Evolutionary conservation across 2,329 filamentous ascomycete species (phyloP).

Genomic region (Aspergillus neotritici): DNA sequence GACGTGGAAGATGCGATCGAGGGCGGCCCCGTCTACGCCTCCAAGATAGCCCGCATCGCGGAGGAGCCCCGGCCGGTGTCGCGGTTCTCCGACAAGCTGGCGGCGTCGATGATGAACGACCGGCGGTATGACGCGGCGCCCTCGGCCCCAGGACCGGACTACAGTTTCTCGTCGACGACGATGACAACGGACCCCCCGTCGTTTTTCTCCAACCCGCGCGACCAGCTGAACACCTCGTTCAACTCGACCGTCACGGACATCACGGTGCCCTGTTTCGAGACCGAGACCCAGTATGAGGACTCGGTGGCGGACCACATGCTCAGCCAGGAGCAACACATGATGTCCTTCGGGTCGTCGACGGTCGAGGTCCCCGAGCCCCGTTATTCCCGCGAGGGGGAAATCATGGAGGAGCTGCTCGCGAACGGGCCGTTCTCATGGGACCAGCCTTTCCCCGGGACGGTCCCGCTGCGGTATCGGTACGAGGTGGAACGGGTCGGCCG

Average conservation of each 20-base stretch:
- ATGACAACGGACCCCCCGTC: constrained; percentile 8
- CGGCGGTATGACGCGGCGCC: constrained; percentile 16
- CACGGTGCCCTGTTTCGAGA: constrained; percentile 21
- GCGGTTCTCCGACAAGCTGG: constrained; percentile 17
- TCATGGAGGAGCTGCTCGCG: constrained; percentile 25
- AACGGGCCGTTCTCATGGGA: constrained; percentile 34
- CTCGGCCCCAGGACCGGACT: constrained; percentile 5
- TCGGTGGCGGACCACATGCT: constrained; percentile 21
- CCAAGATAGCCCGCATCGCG: constrained; percentile 2
- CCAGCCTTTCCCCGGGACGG: constrained; percentile 19
- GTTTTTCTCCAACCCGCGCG: constrained; percentile 12
- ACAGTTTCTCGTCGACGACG: constrained; percentile 24
- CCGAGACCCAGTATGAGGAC: constrained; percentile 23
- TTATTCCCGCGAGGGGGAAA: constrained; percentile 14
- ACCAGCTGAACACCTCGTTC: constrained; percentile 21
- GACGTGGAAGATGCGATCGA: background rate
- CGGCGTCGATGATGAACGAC: constrained; percentile 11
- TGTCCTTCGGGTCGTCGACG: constrained; percentile 5
- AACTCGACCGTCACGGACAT: constrained; percentile 20
- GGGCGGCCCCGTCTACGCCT: background rate
- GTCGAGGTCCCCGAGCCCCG: constrained; percentile 1
- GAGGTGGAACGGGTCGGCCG: constrained; percentile 34
- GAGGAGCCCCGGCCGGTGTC: constrained; percentile 3
- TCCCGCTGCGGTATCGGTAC: constrained; percentile 34
- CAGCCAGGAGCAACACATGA: constrained; percentile 14